These are phyloP conservation scores for Puccinia brachypodii DNA, from an alignment of 1,284 basidiomycete genomes.

Conservation along the genomic window DNA sequence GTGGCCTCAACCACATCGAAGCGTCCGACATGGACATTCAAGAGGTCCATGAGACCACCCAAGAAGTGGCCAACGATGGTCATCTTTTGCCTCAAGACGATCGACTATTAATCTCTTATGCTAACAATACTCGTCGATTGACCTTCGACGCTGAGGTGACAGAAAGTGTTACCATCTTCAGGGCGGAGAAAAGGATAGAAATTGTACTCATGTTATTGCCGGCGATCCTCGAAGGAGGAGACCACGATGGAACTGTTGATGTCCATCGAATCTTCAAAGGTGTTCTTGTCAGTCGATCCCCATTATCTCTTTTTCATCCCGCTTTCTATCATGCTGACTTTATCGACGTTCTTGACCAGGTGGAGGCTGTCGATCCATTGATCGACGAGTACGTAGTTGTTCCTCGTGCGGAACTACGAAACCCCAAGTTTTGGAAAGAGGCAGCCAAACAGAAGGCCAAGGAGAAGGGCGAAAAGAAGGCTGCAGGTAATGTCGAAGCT, in stretches of 20 bases:
- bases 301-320: not conserved
- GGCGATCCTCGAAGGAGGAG: constrained; percentile 53
- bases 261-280: constrained; percentile 64
- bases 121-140: constrained; percentile 77
- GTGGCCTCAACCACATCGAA: constrained; percentile 36
- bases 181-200: constrained; percentile 81
- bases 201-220: constrained; percentile 66
- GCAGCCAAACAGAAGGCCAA: not conserved
- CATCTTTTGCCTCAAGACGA: constrained; percentile 58
- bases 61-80: too few species aligned
- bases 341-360: constrained; percentile 60
- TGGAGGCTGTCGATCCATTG: constrained; percentile 72
- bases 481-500: not conserved
- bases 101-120: constrained; percentile 84
- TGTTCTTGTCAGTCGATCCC: constrained; percentile 65
- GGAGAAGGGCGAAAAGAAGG: too few species aligned
- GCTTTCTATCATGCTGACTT: not conserved
- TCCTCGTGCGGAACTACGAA: constrained; percentile 51
- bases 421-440: constrained; percentile 48
- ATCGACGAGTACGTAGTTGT: constrained; percentile 57
- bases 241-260: constrained; percentile 61
- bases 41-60: constrained; percentile 43
- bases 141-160: constrained; percentile 86
- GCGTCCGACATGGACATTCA: constrained; percentile 39
- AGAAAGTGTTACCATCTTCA: constrained; percentile 73